Conservation (phyloP, 225 moss, liverwort and hornwort species). For the Pseudoscleropodium purum region DNA sequence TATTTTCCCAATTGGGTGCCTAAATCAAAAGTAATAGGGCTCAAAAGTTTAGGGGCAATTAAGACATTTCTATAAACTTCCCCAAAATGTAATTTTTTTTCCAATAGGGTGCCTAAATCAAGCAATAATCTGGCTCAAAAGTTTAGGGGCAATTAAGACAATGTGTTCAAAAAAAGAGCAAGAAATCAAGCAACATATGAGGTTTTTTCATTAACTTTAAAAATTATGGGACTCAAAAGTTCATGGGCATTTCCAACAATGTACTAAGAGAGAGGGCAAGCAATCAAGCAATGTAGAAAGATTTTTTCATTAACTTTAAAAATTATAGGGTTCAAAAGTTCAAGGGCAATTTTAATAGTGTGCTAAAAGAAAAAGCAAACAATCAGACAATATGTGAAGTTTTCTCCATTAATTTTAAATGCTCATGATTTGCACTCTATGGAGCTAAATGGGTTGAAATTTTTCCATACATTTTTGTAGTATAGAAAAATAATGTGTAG, state of each 20-base stretch:
- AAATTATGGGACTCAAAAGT: not conserved
- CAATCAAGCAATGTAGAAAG: not conserved
- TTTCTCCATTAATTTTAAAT: not conserved
- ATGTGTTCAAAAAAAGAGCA: not conserved
- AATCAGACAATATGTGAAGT: rapidly evolving
- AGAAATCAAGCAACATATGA: not conserved
- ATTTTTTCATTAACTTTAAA: too few species aligned
- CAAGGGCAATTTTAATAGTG: not conserved
- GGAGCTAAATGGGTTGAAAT: rapidly evolving
- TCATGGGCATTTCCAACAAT: not conserved
- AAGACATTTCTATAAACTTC: too few species aligned
- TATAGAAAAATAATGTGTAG: not conserved
- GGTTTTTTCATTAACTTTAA: not conserved
- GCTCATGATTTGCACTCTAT: not conserved
- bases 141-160: not conserved
- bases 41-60: not conserved
- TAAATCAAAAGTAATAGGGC: not conserved
- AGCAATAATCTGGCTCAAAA: not conserved
- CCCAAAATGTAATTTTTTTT: too few species aligned
- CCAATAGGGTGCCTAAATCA: rapidly evolving
- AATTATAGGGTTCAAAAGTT: not conserved
- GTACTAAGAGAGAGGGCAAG: not conserved
- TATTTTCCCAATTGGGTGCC: rapidly evolving
- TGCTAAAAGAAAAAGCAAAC: not conserved
- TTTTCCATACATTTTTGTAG: not conserved